phyloP scores from a whole-genome alignment of 2,329 filamentous ascomycete genomes.

The Xylariaceae sp. region DNA sequence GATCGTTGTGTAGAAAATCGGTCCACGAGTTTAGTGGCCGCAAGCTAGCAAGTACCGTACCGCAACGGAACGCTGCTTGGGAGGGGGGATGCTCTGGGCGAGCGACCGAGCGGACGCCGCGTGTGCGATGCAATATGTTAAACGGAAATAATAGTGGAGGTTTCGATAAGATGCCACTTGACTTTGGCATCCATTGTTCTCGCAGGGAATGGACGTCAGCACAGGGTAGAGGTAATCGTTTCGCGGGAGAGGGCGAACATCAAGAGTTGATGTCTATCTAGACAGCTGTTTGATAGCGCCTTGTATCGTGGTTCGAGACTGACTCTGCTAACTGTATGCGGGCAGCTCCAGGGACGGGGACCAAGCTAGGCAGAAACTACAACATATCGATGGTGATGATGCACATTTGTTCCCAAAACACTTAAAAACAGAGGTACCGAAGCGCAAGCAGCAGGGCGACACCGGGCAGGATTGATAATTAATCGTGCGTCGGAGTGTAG shows the following conservation, averaged over 20 bases:
- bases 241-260: too few relatives aligned
- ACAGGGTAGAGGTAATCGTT: too few relatives aligned
- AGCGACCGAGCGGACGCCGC: too few relatives aligned
- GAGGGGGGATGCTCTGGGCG: too few relatives aligned
- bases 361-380: conserved; percentile 24
- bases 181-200: conserved; percentile 35
- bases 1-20: conserved; percentile 1
- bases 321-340: conserved; percentile 31
- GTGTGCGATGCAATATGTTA: conserved; percentile 13
- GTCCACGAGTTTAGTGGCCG: conserved; percentile 4
- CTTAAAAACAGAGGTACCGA: too few relatives aligned
- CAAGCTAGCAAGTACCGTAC: conserved; percentile 4
- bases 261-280: too few relatives aligned
- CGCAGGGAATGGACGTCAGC: conserved; percentile 15
- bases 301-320: conserved; percentile 17
- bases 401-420: background rate
- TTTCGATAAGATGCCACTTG: conserved; percentile 30
- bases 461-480: too few relatives aligned
- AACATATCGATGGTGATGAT: conserved; percentile 18
- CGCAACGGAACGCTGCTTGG: conserved; percentile 2
- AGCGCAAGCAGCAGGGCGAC: too few relatives aligned
- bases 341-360: conserved; percentile 26
- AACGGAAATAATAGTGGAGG: conserved; percentile 21
- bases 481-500: too few relatives aligned
- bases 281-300: conserved; percentile 20